These are phyloP conservation scores for Colletotrichum eleusines DNA, from an alignment of 2,329 filamentous ascomycete genomes.

Conservation along the genomic window DNA sequence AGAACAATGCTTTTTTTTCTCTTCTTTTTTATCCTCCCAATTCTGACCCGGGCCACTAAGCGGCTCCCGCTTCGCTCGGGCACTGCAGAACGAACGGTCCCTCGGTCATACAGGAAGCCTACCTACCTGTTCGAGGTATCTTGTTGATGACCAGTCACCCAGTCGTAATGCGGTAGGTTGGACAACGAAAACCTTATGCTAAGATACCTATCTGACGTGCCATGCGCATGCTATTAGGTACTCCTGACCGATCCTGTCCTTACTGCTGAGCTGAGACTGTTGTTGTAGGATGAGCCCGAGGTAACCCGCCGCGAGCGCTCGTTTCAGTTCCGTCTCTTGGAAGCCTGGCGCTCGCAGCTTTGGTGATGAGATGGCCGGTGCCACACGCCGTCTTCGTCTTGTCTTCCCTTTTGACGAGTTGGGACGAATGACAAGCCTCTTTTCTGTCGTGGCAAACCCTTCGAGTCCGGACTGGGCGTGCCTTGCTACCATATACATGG, in stretches of 20 bases:
- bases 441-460: conserved; percentile 8
- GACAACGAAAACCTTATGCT: conserved; percentile 23
- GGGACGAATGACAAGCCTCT: conserved; percentile 27
- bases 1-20: conserved; percentile 33
- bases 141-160: background rate
- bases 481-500: background rate
- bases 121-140: too few relatives aligned
- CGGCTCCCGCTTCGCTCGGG: conserved; percentile 20
- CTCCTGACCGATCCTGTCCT: conserved; percentile 17
- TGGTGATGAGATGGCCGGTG: conserved; percentile 12
- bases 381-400: conserved; percentile 22
- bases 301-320: conserved; percentile 20
- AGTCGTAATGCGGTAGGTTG: conserved; percentile 21
- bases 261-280: conserved; percentile 25
- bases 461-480: background rate
- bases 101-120: background rate
- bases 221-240: background rate
- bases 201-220: conserved; percentile 1
- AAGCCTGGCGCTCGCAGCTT: conserved; percentile 6
- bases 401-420: conserved; percentile 22
- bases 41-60: conserved; percentile 14
- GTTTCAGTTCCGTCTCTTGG: conserved; percentile 30
- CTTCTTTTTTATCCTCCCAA: too few relatives aligned
- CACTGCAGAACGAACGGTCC: conserved; percentile 5
- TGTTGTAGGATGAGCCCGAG: conserved; percentile 35